Evolutionary conservation across 441 rosid genomes (phyloP), one percentile per base, ranked within the genome.

Genomic region (Macaranga tanarius): DNA sequence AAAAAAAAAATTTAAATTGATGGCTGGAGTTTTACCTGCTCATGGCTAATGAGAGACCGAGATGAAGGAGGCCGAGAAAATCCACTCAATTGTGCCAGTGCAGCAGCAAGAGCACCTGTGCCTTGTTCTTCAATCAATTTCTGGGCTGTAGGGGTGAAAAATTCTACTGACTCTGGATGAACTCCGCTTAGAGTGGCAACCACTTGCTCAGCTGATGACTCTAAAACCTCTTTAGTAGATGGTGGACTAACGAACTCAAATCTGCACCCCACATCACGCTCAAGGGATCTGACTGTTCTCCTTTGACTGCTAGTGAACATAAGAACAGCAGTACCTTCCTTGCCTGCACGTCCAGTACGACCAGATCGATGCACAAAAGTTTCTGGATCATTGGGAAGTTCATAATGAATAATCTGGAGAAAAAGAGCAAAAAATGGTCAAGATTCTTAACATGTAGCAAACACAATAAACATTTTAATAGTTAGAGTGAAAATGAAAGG

Each of bases 341-440:
- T 94, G 72, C 99, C 97, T 7, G 97, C 99, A 45, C 97, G 97
- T 56, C 99, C 99, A 62, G 99, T 94, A 78, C 97, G 97, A 40
- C 97, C 99, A 79, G 99, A 94, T 67, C 99, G 95, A 76, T 92
- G 99, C 79, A 94, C 99, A 87, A 94, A 94, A 54, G 97, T 91
- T 84, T 95, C 99, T 13, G 98, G 83, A 75, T 92, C 99, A 83
- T 95, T 95, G 44, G 99, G 99, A 83, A 95, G 96, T 77, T 95
- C 98, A 71, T 89, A 95, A 81, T 95, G 98, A 83, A 95, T 92
- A 68, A 95, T 47, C 99, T 95, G 91, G 62, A 75, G 51, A 74
- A 67, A 26, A 56, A 38, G 50, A 38, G 59, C 50, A 68, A 75
- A 62, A 72, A 70, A 47, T 61, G 76, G 62, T 78, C 16, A 79